Evolutionary conservation across 306 rosid genomes (phyloP), one percentile per base, ranked within the genome.

Genomic region (Cicer bijugum): DNA sequence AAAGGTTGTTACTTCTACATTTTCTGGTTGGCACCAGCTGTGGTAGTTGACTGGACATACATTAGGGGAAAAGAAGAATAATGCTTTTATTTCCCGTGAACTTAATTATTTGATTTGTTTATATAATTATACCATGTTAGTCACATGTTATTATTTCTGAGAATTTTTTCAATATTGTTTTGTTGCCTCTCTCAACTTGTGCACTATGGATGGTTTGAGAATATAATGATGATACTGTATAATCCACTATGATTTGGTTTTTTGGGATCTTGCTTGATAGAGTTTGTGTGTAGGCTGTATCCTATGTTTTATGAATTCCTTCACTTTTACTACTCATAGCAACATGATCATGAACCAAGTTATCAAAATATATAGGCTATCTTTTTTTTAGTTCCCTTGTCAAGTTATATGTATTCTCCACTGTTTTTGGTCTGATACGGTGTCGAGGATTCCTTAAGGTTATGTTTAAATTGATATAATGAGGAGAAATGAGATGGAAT

Each of bases 1-100:
- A 47, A 33, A 48, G 59, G 33, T 58, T 71, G 75, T 9, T 73
- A 63, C 61, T 53, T 35, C 23, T 61, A 42, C 33, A 65, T 17
- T 56, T 40, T 74, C 15, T 51, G n/a, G 72, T 51, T 75, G 83
- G 78, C 83, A 79, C 63, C 51, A 64, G 60, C 58, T 28, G 72
- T 62, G 42, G 76, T 43, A 20, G 7, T 9, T 77, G 74, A 65
- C 60, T 6, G 15, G 33, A 48, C 48, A n/a, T 67, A 12, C 44
- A 53, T 62, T 74, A 44, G 59, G 65, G 57, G 46, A 15, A 15
- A 75, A 79, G 76, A 46, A 52, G 77, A 43, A 69, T 48, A 43
- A 71, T 79, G 67, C 71, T 76, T 38, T 38, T 58, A 50, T 76
- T 52, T 38, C 59, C 12, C 9, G 35, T 62, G 43, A 37, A 46